Conservation (phyloP, 2,329 filamentous ascomycete species). For the Rachicladosporium sp. region DNA sequence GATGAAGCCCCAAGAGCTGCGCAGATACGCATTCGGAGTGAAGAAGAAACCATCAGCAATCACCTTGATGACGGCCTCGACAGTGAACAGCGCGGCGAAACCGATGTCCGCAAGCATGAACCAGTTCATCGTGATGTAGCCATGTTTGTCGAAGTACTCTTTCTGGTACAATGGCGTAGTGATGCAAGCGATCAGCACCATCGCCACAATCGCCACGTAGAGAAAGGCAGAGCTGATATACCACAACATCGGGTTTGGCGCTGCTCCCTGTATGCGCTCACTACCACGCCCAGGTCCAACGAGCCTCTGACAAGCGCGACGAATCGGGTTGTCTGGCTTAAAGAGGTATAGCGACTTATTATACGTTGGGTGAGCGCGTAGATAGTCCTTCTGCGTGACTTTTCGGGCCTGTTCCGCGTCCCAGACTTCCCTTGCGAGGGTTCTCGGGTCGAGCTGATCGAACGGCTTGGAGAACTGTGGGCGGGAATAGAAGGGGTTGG, state of each 20-base stretch:
- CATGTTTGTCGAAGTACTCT: constrained; percentile 51
- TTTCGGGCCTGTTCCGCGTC: constrained; percentile 71
- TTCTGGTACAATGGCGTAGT: constrained; percentile 92
- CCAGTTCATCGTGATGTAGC: constrained; percentile 58
- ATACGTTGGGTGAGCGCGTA: constrained; percentile 75
- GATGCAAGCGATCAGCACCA: constrained; percentile 92
- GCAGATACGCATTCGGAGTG: constrained; percentile 93
- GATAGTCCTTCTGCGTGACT: constrained; percentile 79
- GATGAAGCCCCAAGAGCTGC: constrained; percentile 93
- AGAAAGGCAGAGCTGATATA: constrained; percentile 88
- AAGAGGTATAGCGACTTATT: constrained; percentile 90
- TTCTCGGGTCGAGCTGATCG: constrained; percentile 68
- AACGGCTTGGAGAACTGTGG: constrained; percentile 59
- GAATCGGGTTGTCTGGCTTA: constrained; percentile 61
- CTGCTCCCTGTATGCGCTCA: constrained; percentile 77
- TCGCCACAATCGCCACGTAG: constrained; percentile 85
- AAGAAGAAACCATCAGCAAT: constrained; percentile 92
- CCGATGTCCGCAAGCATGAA: constrained; percentile 89
- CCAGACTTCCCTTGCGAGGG: constrained; percentile 84
- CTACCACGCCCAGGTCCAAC: constrained; percentile 82
- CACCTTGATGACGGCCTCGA: constrained; percentile 82
- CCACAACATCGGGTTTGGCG: constrained; percentile 82
- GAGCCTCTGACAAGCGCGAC: constrained; percentile 72
- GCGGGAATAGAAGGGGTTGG: constrained; percentile 89
- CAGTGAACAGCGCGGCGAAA: constrained; percentile 74